Evolutionary conservation across 1,139 yeast genomes (phyloP).

Genomic region (Nakaseomyces nivariensis): DNA sequence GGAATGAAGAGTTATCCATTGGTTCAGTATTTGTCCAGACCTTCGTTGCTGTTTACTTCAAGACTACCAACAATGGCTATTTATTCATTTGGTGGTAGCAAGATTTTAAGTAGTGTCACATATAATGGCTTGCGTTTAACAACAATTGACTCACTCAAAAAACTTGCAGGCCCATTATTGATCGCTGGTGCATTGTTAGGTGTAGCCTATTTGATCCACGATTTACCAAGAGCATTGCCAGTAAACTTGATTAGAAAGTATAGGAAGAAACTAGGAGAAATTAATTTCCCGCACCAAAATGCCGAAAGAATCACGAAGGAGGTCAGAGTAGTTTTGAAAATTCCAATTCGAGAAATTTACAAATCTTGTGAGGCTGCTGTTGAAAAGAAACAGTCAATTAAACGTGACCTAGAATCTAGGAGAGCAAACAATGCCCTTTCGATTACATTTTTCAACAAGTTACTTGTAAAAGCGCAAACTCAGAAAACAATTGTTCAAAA

Average conservation of each 20-base stretch:
- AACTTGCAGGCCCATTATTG: slow-evolving; percentile 32
- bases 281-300: slow-evolving; percentile 72
- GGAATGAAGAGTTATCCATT: slow-evolving; percentile 21
- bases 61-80: slow-evolving; percentile 28
- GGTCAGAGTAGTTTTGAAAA: slow-evolving; percentile 68
- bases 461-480: slow-evolving; percentile 39
- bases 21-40: slow-evolving; percentile 24
- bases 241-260: slow-evolving; percentile 71
- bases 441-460: slow-evolving; percentile 47
- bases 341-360: slow-evolving; percentile 78
- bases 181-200: slow-evolving; percentile 50
- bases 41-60: slow-evolving; percentile 28
- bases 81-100: slow-evolving; percentile 31
- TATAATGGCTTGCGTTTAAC: slow-evolving; percentile 30
- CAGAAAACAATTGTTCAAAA: slow-evolving; percentile 41
- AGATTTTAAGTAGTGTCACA: slow-evolving; percentile 25
- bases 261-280: slow-evolving; percentile 45
- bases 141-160: slow-evolving; percentile 27
- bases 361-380: slow-evolving; percentile 49
- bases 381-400: slow-evolving; percentile 20
- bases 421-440: slow-evolving; percentile 50
- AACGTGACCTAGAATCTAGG: slow-evolving; percentile 30
- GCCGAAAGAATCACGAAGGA: slow-evolving; percentile 74
- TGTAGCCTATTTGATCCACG: slow-evolving; percentile 57
- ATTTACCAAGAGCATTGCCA: slow-evolving; percentile 84